A percentile compares a stretch with the other conserved stretches of the same genome.
Conservation (phyloP, 176 grass and related monocot species). For the Poa annua region DNA sequence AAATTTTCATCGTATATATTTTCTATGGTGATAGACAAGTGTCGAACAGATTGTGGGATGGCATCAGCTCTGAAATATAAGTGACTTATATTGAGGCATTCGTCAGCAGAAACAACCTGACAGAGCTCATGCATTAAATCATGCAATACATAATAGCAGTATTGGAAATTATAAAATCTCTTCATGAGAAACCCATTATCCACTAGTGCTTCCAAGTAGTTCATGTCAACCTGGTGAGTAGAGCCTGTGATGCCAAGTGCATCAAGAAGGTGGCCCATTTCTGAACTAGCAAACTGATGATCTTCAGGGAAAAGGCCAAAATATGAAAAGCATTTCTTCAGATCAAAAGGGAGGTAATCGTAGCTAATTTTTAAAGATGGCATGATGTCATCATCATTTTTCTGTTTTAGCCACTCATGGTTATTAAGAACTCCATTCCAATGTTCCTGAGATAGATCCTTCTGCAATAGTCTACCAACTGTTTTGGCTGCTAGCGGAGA, state of each 20-base stretch:
- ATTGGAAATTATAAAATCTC: no score
- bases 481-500: not conserved
- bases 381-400: not conserved
- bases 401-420: not conserved
- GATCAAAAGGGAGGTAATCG: not conserved
- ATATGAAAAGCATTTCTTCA: not conserved
- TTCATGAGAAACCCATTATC: not conserved
- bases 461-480: not conserved
- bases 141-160: conserved; percentile 17
- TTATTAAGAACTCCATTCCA: not conserved
- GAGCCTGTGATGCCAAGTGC: not conserved
- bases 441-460: not conserved
- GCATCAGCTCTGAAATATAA: not conserved
- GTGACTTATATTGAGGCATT: conserved; percentile 1
- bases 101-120: not conserved
- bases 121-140: conserved; percentile 8
- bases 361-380: conserved; percentile 9
- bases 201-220: not conserved
- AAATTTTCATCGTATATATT: not conserved
- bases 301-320: not conserved
- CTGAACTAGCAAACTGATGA: not conserved
- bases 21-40: not conserved
- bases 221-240: not conserved
- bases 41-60: not conserved
- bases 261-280: not conserved